Conservation (phyloP, 306 rosid species). For the Pterocarpus santalinus region DNA sequence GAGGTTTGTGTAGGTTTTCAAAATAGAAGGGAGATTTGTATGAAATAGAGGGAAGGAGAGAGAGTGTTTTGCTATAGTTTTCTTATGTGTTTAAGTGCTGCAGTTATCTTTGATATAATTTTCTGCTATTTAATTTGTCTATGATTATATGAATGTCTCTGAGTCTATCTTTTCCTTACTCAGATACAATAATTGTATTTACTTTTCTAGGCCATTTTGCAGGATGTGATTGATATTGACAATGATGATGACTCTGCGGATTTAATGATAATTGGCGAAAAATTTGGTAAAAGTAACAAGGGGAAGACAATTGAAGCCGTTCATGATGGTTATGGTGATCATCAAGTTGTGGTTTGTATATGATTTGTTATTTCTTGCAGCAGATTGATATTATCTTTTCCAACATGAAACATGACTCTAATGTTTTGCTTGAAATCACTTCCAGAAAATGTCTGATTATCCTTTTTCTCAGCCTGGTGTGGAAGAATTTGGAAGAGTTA, state of each 20-base stretch:
- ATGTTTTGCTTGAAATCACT: constrained; percentile 42
- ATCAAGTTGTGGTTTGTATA: constrained; percentile 61
- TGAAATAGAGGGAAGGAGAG: neutral
- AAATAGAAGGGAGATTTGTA: constrained; percentile 7
- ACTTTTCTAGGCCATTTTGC: constrained; percentile 54
- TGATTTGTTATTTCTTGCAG: constrained; percentile 38
- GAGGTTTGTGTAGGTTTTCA: neutral
- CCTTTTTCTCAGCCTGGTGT: constrained; percentile 43
- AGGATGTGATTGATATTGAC: constrained; percentile 76
- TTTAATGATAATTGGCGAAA: constrained; percentile 61
- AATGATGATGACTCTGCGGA: constrained; percentile 62
- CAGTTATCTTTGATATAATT: constrained; percentile 12
- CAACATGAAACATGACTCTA: constrained; percentile 35
- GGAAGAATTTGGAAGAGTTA: constrained; percentile 52
- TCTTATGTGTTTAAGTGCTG: neutral
- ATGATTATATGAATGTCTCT: constrained; percentile 11
- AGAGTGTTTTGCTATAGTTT: neutral
- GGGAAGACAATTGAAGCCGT: constrained; percentile 63
- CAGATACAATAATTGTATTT: constrained; percentile 10
- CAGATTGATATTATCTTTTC: constrained; percentile 19
- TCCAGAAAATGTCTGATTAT: constrained; percentile 53
- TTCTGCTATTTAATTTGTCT: constrained; percentile 15
- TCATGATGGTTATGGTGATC: constrained; percentile 55
- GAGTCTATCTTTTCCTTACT: constrained; percentile 4
- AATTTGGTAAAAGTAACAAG: constrained; percentile 52